Evolutionary conservation across 2,329 filamentous ascomycete genomes (phyloP), one percentile per base, ranked within the genome.

Genomic region (Lachnellula subtilissima): DNA sequence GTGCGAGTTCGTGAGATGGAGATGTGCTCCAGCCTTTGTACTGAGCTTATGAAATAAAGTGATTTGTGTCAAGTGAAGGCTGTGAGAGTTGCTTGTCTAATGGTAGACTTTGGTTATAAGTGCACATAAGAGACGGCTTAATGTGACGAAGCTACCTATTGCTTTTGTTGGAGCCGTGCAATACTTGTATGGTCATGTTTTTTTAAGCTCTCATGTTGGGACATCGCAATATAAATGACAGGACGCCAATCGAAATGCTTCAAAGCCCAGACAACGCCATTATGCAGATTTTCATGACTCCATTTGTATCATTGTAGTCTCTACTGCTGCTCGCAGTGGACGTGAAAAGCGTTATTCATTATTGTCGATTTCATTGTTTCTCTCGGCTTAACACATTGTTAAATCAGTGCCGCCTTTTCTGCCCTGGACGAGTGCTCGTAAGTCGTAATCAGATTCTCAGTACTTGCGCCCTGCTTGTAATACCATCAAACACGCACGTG

Each of bases 401-500:
- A 12, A 32, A 11, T 12, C 12, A 32, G 9, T 32, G 9, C 9
- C n/a, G 48, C 47, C 47, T 37, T 25, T 25, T 25, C 25, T 17
- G 14, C 14, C 45, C 12, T 37, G 19, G 48, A 7, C 32, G 17
- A 22, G 37, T 11, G 28, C 40, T 52, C 22, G 35, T 48, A 28
- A 50, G 14, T 47, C n/a, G 17, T 25, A 14, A 46, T 68, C 56
- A 67, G 53, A 67, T 62, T 57, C 60, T 62, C 35, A 70, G 48
- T 22, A 70, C 55, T 43, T 70, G 67, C 4, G 64, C 61, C 53
- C 65, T 64, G 54, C 68, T 70, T n/a, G 62, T 59, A 43, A 88
- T 84, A 22, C 85, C 86, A 74, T 88, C 85, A 64, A 86, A 88
- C 59, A 89, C 77, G 67, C 85, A 87, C 15, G 83, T 86, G 70